phyloP scores from a whole-genome alignment of 805 yeast genomes.

The Metschnikowia baotianmanensis region DNA sequence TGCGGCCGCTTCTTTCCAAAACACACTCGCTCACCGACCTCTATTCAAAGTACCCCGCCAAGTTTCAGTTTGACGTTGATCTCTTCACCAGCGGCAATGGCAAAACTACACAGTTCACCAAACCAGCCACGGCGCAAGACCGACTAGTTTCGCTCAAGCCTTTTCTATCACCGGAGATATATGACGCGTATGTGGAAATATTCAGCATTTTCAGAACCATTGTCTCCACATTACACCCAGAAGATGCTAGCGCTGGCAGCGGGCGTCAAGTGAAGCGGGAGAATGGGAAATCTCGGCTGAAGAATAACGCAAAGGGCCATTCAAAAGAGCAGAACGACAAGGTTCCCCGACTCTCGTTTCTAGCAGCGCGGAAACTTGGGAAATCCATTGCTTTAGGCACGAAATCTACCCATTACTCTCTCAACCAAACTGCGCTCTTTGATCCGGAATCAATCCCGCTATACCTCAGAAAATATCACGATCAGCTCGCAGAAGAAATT shows the following conservation, averaged over 20 bases:
- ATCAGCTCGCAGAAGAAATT: slow-evolving; percentile 31
- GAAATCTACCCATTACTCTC: slow-evolving; percentile 32
- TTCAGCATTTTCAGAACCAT: slow-evolving; percentile 30
- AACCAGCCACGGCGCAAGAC: slow-evolving; percentile 20
- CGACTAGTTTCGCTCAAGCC: slow-evolving; percentile 28
- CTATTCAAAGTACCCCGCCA: slow-evolving; percentile 26
- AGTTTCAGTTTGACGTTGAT: slow-evolving; percentile 12
- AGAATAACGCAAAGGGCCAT: not conserved
- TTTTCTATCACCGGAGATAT: slow-evolving; percentile 27
- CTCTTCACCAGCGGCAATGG: not conserved
- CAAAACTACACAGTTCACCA: not conserved
- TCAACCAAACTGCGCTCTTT: slow-evolving; percentile 28
- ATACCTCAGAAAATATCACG: slow-evolving; percentile 21
- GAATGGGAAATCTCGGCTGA: not conserved
- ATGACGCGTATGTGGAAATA: slow-evolving; percentile 29
- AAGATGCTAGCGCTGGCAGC: not conserved
- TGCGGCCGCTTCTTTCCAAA: slow-evolving; percentile 37
- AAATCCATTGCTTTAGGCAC: slow-evolving; percentile 34
- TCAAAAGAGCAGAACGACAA: not conserved
- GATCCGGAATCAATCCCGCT: slow-evolving; percentile 27
- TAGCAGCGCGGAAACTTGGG: slow-evolving; percentile 31
- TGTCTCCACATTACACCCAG: slow-evolving; percentile 18
- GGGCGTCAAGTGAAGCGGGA: not conserved
- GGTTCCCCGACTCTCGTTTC: slow-evolving; percentile 20
- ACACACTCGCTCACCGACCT: slow-evolving; percentile 33